Percentiles rank a stretch among this genome's conserved stretches.
phyloP scores from a whole-genome alignment of 2,329 filamentous ascomycete species.

The Pezizomycotina sp. region DNA sequence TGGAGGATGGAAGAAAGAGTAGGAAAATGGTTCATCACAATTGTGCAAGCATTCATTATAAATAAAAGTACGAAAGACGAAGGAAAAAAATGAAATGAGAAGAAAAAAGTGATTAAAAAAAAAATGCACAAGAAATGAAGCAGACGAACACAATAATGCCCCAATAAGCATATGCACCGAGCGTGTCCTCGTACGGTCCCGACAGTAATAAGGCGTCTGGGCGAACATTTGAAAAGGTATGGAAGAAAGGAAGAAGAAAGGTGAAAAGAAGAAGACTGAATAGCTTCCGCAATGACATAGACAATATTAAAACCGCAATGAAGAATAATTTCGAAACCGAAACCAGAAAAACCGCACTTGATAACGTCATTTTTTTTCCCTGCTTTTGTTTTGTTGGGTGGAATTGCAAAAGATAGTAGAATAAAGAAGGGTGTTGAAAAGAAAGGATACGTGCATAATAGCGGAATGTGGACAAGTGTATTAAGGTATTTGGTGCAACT shows the following conservation, averaged over 20 bases:
- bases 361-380: too few species aligned
- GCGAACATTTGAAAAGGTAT: conserved; percentile 3
- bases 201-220: neutral
- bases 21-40: conserved; percentile 1
- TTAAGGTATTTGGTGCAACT: too few species aligned
- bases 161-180: conserved; percentile 3
- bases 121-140: neutral
- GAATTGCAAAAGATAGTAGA: too few species aligned
- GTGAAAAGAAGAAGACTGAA: neutral
- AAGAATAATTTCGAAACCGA: conserved; percentile 2
- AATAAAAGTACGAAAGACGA: neutral
- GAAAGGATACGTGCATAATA: too few species aligned
- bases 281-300: too few species aligned
- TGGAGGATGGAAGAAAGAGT: neutral
- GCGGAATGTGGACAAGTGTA: too few species aligned
- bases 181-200: neutral
- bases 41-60: neutral
- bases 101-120: conserved; percentile 1
- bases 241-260: conserved; percentile 4
- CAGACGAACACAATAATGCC: neutral
- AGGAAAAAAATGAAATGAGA: neutral
- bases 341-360: conserved; percentile 5
- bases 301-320: neutral
- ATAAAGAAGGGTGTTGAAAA: too few species aligned
- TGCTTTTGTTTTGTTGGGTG: too few species aligned